Conservation (phyloP, 192 early-diverging fungal species). For the Spizellomyces sp. region DNA sequence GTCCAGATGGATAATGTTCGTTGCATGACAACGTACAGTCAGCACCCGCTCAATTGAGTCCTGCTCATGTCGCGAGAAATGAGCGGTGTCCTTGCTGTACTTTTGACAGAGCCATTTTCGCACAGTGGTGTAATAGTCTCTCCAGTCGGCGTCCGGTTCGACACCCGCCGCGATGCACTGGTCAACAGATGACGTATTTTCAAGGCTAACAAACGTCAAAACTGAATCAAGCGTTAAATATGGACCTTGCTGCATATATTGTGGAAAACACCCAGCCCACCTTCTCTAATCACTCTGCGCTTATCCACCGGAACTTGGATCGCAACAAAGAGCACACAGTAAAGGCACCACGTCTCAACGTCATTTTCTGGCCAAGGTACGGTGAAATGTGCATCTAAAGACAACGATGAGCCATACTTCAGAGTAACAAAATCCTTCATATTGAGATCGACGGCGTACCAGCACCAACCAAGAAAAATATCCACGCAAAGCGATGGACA, state of each 20-base stretch:
- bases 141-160: slow-evolving; percentile 15
- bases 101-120: slow-evolving; percentile 5
- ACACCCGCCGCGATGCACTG: background rate
- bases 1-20: background rate
- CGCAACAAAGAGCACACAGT: slow-evolving; percentile 22
- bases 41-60: background rate
- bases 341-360: slow-evolving; percentile 15
- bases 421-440: no score
- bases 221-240: no score
- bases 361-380: slow-evolving; percentile 10
- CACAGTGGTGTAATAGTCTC: background rate
- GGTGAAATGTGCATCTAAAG: background rate
- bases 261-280: no score
- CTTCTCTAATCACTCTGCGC: no score
- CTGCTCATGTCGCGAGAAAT: slow-evolving; percentile 8
- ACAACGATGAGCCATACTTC: no score
- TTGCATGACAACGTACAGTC: background rate
- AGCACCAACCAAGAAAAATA: slow-evolving; percentile 23
- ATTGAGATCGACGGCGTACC: background rate
- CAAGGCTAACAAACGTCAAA: no score
- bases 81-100: slow-evolving; percentile 1
- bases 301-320: background rate
- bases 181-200: no score
- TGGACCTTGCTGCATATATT: no score
- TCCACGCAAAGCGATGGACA: slow-evolving; percentile 21